These are phyloP conservation scores for Calamus simplicifolius DNA, from an alignment of 176 grass and related monocot species.

Conservation along the genomic window DNA sequence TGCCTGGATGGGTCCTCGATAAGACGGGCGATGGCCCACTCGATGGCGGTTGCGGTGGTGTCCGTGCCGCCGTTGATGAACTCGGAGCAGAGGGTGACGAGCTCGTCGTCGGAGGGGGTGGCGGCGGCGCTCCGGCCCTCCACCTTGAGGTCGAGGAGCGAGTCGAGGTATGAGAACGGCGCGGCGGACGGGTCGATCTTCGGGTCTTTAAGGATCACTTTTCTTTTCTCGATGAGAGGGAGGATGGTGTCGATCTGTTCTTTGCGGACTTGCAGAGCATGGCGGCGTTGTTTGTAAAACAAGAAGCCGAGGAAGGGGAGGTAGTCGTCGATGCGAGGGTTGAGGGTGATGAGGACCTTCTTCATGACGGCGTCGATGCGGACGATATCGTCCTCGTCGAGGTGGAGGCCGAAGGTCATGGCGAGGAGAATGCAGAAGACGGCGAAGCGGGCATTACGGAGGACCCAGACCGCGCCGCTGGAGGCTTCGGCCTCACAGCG, in stretches of 20 bases:
- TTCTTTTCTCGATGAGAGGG: constrained; percentile 66
- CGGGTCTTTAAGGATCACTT: constrained; percentile 37
- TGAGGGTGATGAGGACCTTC: constrained; percentile 53
- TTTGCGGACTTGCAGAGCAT: constrained; percentile 44
- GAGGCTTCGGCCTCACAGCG: constrained; percentile 44
- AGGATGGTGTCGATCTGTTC: constrained; percentile 61
- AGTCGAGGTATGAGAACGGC: constrained; percentile 93
- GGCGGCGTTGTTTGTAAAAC: constrained; percentile 39
- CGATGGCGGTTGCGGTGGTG: constrained; percentile 82
- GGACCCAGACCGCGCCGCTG: constrained; percentile 57
- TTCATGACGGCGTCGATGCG: constrained; percentile 75
- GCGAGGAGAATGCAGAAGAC: constrained; percentile 81
- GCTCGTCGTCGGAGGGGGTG: constrained; percentile 34
- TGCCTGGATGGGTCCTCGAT: constrained; percentile 69
- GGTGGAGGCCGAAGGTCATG: constrained; percentile 86
- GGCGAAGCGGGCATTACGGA: constrained; percentile 90
- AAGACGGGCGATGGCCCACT: constrained; percentile 81
- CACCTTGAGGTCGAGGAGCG: constrained; percentile 51
- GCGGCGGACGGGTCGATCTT: constrained; percentile 29
- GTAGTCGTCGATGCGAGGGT: constrained; percentile 83
- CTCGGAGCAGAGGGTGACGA: constrained; percentile 81
- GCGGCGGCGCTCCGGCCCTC: constrained; percentile 30
- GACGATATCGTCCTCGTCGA: constrained; percentile 55
- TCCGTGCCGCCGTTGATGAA: constrained; percentile 85
- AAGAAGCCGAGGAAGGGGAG: constrained; percentile 80